Evolutionary conservation across 2,329 filamentous ascomycete species (phyloP).

Genomic region (Cladosporium velox): DNA sequence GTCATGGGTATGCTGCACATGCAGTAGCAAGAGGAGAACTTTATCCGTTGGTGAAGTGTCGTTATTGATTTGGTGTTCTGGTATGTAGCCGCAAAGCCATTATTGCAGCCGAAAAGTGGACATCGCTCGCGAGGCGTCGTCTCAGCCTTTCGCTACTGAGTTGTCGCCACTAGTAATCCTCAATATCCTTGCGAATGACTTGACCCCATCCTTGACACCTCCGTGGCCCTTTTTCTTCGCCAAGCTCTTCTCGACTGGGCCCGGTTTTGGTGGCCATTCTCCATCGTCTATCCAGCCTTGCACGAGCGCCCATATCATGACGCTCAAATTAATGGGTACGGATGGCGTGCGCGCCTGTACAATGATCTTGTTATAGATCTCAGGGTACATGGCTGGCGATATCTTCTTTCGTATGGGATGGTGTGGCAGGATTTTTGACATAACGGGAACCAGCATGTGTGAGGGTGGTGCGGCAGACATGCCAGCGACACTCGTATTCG

Average conservation of each 20-base stretch:
- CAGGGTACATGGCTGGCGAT: conserved; percentile 69
- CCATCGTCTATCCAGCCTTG: conserved; percentile 90
- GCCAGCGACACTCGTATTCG: conserved; percentile 15
- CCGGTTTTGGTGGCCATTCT: conserved; percentile 78
- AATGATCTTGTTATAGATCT: conserved; percentile 88
- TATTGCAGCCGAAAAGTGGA: neutral
- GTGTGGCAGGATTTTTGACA: conserved; percentile 70
- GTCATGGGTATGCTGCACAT: neutral
- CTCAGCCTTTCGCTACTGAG: conserved; percentile 12
- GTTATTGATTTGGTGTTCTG: neutral
- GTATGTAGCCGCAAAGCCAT: neutral
- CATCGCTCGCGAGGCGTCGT: neutral
- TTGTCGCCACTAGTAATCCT: conserved; percentile 30
- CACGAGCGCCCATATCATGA: conserved; percentile 79
- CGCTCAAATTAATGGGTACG: conserved; percentile 82
- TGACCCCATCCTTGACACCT: conserved; percentile 29
- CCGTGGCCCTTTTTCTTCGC: conserved; percentile 37
- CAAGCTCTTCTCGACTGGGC: conserved; percentile 50
- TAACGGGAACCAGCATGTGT: conserved; percentile 64
- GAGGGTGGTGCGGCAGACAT: conserved; percentile 9
- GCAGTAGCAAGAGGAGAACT: neutral
- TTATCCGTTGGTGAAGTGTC: neutral
- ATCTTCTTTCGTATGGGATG: conserved; percentile 80
- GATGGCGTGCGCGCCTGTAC: conserved; percentile 76
- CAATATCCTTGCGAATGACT: conserved; percentile 48